A percentile compares a stretch with the other conserved stretches of the same genome.
phyloP scores from a whole-genome alignment of 495 filamentous ascomycete genomes.

The Neurospora tetrasperma region DNA sequence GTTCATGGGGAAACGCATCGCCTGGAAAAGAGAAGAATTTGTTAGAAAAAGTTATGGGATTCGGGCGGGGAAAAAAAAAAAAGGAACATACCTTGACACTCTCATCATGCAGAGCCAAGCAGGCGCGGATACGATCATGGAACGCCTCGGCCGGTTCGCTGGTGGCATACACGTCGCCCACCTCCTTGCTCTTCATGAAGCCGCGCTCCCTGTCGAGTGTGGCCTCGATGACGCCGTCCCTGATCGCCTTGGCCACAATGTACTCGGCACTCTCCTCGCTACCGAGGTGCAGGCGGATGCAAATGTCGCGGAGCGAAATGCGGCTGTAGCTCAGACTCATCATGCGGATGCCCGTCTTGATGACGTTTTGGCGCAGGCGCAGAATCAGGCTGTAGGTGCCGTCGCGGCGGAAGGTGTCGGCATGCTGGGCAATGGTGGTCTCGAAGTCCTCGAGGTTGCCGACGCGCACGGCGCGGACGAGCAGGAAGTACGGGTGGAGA shows the following conservation, averaged over 20 bases:
- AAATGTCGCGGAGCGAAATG: constrained; percentile 96
- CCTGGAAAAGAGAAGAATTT: constrained; percentile 36
- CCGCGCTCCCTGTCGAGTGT: constrained; percentile 87
- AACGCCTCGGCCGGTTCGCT: constrained; percentile 92
- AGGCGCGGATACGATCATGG: constrained; percentile 89
- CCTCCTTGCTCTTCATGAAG: constrained; percentile 97
- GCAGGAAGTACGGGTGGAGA: constrained; percentile 80
- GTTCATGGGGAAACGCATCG: constrained; percentile 99
- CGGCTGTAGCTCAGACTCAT: constrained; percentile 96
- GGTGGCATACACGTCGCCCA: constrained; percentile 90
- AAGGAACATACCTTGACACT: constrained; percentile 76
- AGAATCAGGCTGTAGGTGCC: constrained; percentile 93
- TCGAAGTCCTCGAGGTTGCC: constrained; percentile 90
- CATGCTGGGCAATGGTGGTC: constrained; percentile 67
- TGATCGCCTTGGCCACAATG: constrained; percentile 96
- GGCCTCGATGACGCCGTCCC: constrained; percentile 96
- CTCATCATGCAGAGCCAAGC: constrained; percentile 86
- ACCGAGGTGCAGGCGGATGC: constrained; percentile 83
- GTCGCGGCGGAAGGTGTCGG: constrained; percentile 77
- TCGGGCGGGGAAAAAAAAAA: background rate
- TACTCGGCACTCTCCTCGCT: constrained; percentile 96
- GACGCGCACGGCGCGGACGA: constrained; percentile 89
- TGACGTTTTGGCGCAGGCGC: constrained; percentile 92
- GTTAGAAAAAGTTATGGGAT: too few species aligned
- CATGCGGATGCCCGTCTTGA: constrained; percentile 98